Evolutionary conservation across 805 yeast species (phyloP).

Genomic region (Metschnikowia bowlesiae): DNA sequence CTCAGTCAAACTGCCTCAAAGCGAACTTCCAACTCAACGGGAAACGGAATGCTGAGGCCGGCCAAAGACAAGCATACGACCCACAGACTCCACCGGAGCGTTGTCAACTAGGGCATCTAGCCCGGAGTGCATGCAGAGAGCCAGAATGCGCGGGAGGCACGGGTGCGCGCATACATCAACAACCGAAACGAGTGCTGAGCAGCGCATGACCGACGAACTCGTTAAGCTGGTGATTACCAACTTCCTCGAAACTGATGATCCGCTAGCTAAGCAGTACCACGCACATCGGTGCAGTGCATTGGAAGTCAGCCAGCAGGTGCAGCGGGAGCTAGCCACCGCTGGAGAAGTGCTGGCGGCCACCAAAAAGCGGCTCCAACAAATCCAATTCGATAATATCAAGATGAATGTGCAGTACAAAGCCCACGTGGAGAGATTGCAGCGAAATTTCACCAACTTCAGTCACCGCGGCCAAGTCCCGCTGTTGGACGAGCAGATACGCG

Average conservation of each 20-base stretch:
- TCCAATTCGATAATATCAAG: constrained; percentile 28
- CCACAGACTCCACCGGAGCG: too few species aligned
- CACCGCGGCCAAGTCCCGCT: constrained; percentile 13
- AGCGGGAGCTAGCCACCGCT: constrained; percentile 8
- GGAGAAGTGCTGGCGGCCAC: constrained; percentile 11
- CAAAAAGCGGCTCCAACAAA: constrained; percentile 17
- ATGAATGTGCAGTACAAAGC: constrained; percentile 22
- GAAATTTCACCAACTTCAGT: constrained; percentile 15
- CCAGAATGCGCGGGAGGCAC: not conserved
- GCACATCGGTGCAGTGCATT: constrained; percentile 28
- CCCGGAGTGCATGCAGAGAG: not conserved
- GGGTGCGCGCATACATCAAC: constrained; percentile 1
- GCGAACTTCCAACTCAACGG: too few species aligned
- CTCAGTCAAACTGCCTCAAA: too few species aligned
- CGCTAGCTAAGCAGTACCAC: constrained; percentile 28
- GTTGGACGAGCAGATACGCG: constrained; percentile 20
- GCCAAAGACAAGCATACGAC: too few species aligned
- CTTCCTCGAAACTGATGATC: constrained; percentile 31
- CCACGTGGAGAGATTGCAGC: constrained; percentile 22
- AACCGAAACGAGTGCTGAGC: not conserved
- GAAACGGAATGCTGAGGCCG: too few species aligned
- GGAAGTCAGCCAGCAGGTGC: constrained; percentile 7
- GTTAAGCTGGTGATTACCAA: constrained; percentile 29
- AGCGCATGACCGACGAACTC: constrained; percentile 24
- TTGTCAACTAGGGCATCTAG: too few species aligned